Evolutionary conservation across 2,329 filamentous ascomycete species (phyloP).

Genomic region (Ophidiomyces ophidiicola): DNA sequence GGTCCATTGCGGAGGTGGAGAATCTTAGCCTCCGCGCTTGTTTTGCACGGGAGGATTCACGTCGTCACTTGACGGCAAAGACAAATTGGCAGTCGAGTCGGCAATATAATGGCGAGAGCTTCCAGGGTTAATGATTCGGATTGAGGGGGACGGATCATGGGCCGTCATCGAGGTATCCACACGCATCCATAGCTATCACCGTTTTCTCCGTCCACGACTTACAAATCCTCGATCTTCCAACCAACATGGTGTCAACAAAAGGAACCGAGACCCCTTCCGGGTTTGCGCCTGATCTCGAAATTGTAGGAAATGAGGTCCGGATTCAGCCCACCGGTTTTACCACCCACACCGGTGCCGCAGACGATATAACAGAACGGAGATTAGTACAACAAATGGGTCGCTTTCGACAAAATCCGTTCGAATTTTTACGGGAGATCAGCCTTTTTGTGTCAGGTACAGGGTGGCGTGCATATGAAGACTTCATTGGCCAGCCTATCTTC

Average conservation of each 20-base stretch:
- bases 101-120: neutral
- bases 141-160: neutral
- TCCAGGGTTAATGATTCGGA: neutral
- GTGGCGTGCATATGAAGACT: slow-evolving; percentile 86
- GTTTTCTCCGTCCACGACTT: no score
- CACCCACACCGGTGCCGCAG: slow-evolving; percentile 28
- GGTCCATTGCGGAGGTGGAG: slow-evolving; percentile 6
- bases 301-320: slow-evolving; percentile 60
- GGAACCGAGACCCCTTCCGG: slow-evolving; percentile 21
- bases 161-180: neutral
- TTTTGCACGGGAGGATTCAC: neutral
- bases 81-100: neutral
- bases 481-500: slow-evolving; percentile 85
- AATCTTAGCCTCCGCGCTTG: slow-evolving; percentile 5
- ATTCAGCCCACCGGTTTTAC: slow-evolving; percentile 58
- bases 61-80: neutral
- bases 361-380: slow-evolving; percentile 39
- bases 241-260: slow-evolving; percentile 23
- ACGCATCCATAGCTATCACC: no score
- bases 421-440: slow-evolving; percentile 86
- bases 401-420: slow-evolving; percentile 59
- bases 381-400: slow-evolving; percentile 64
- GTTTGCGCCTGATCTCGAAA: slow-evolving; percentile 59
- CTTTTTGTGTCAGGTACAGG: slow-evolving; percentile 85
- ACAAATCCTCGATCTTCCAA: neutral